A percentile compares a stretch with the other conserved stretches of the same genome.
Conservation (phyloP, 129 eudicot genomes). For the Tagetes erecta region DNA sequence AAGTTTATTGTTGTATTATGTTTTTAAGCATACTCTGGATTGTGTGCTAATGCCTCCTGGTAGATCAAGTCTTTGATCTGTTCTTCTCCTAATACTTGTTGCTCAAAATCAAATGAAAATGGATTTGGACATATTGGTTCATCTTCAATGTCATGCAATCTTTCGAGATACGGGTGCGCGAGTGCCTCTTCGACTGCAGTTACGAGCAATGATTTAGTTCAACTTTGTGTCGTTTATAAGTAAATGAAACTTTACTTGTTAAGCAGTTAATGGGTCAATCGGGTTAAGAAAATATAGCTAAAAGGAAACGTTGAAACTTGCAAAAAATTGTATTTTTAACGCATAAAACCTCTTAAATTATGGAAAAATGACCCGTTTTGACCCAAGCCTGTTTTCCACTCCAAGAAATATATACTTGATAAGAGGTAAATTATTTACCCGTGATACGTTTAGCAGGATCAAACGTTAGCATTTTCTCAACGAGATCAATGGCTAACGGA, state of each 20-base stretch:
- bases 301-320: not conserved
- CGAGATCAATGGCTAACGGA: conserved; percentile 79
- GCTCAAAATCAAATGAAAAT: conserved; percentile 90
- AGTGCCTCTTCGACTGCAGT: conserved; percentile 83
- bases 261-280: not conserved
- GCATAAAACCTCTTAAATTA: not conserved
- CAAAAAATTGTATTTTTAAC: not conserved
- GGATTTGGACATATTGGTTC: conserved; percentile 74
- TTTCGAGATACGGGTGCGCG: conserved; percentile 79
- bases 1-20: not conserved
- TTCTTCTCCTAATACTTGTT: conserved; percentile 67
- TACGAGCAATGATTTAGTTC: conserved; percentile 10
- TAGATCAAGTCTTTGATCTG: conserved; percentile 91
- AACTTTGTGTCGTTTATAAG: not conserved
- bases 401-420: not conserved
- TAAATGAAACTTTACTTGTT: not conserved
- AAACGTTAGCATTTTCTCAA: conserved; percentile 80
- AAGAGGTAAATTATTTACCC: conserved; percentile 37
- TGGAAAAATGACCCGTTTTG: not conserved
- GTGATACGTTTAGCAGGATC: conserved; percentile 83
- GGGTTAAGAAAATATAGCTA: not conserved
- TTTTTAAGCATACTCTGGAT: conserved; percentile 54
- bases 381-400: not conserved
- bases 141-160: conserved; percentile 76
- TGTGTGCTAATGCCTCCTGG: conserved; percentile 70